Percentiles rank a stretch among this genome's conserved stretches.
Evolutionary conservation across 441 rosid genomes (phyloP).

Genomic region (Eruca vesicaria): DNA sequence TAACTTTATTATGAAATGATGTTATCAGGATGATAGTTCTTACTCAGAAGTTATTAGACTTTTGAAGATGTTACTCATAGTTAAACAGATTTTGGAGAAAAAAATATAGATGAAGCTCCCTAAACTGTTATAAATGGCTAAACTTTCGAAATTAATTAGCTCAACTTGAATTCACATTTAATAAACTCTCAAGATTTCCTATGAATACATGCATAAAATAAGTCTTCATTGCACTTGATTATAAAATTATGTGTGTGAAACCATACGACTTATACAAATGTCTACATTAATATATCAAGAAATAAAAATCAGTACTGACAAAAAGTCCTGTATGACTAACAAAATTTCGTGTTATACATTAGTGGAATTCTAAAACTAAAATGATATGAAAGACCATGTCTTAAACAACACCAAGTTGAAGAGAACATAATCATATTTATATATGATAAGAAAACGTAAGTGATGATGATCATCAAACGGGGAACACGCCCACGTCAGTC

Average conservation of each 20-base stretch:
- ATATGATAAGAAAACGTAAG: constrained; percentile 31
- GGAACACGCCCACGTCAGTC: constrained; percentile 31
- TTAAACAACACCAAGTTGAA: background rate
- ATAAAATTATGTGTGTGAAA: background rate
- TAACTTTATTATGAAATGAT: background rate
- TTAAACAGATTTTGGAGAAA: background rate
- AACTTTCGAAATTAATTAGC: background rate
- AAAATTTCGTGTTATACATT: background rate
- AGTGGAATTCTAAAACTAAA: background rate
- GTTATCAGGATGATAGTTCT: background rate
- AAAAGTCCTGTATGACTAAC: background rate
- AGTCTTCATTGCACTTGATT: background rate
- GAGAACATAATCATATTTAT: constrained; percentile 15
- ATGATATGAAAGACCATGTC: background rate
- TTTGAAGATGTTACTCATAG: background rate
- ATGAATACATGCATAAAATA: background rate
- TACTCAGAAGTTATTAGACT: background rate
- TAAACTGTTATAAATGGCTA: background rate
- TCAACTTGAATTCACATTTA: background rate
- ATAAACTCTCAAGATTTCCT: background rate
- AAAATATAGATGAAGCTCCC: background rate
- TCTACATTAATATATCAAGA: background rate
- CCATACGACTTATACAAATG: background rate
- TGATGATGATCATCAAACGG: constrained; percentile 28
- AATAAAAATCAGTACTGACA: background rate